A percentile compares a stretch with the other conserved stretches of the same genome.
These are phyloP conservation scores for Dictyophora rubrovolvata DNA, from an alignment of 768 basidiomycete species.

Conservation along the genomic window DNA sequence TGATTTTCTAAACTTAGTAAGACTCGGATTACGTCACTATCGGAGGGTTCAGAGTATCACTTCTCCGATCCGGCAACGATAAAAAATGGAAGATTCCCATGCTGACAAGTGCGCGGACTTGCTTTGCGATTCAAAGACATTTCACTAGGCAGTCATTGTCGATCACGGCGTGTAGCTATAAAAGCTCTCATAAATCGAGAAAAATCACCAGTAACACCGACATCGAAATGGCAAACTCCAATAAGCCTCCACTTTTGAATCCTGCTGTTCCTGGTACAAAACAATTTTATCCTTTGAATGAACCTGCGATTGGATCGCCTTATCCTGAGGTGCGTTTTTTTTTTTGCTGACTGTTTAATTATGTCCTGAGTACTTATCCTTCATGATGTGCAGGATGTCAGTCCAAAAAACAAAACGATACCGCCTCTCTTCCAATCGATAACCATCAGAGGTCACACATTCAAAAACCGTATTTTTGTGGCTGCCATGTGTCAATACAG, in stretches of 20 bases:
- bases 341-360: neutral
- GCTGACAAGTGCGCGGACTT: no score
- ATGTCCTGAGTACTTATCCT: neutral
- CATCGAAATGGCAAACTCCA: neutral
- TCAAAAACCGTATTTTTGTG: conserved; percentile 74
- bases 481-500: conserved; percentile 83
- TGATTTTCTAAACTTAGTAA: no score
- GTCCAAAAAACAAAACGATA: conserved; percentile 37
- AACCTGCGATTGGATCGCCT: conserved; percentile 43
- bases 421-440: conserved; percentile 61
- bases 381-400: conserved; percentile 19
- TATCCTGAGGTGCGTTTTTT: conserved; percentile 20
- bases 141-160: neutral
- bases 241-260: conserved; percentile 28
- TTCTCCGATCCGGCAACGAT: no score
- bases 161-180: neutral
- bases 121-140: neutral
- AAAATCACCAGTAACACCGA: neutral
- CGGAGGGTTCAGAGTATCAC: no score
- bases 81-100: no score
- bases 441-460: conserved; percentile 45
- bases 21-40: no score
- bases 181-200: neutral
- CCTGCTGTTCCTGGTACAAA: conserved; percentile 36
- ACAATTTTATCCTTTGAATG: conserved; percentile 52